phyloP scores from a whole-genome alignment of 768 basidiomycete species.

The Inosperma sp. region DNA sequence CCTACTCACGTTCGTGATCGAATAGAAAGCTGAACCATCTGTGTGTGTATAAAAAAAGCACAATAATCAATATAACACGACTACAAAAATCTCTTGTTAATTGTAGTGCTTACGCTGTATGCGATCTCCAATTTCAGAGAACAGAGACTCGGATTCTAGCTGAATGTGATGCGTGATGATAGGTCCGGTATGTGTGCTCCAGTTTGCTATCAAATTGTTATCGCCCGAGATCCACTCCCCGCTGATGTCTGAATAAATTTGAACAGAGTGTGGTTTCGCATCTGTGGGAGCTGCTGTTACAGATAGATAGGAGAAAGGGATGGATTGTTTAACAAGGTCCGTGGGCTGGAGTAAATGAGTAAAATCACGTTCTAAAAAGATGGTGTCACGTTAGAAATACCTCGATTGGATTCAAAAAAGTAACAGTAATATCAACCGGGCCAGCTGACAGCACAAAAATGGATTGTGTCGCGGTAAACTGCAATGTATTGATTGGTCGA shows the following conservation, averaged over 20 bases:
- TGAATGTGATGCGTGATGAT: constrained; percentile 57
- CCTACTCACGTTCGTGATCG: constrained; percentile 50
- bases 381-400: too few species aligned
- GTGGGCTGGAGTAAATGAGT: constrained; percentile 36
- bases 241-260: constrained; percentile 56
- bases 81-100: too few species aligned
- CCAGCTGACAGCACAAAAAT: constrained; percentile 60
- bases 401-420: constrained; percentile 63
- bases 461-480: constrained; percentile 70
- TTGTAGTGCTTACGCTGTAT: constrained; percentile 52
- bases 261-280: constrained; percentile 43
- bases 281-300: constrained; percentile 46
- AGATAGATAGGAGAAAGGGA: constrained; percentile 55
- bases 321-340: constrained; percentile 58
- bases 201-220: constrained; percentile 45
- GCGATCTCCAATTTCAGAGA: constrained; percentile 52
- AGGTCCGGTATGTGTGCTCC: constrained; percentile 48
- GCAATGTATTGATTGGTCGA: background rate
- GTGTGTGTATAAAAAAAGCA: too few species aligned
- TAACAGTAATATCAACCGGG: constrained; percentile 55
- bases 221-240: constrained; percentile 51
- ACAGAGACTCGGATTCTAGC: constrained; percentile 38
- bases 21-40: constrained; percentile 65
- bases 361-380: constrained; percentile 43
- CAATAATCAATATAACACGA: too few species aligned